Percentiles rank a stretch among this genome's conserved stretches.
phyloP scores from a whole-genome alignment of 1,284 basidiomycete species.

The Trichosporon asahii region DNA sequence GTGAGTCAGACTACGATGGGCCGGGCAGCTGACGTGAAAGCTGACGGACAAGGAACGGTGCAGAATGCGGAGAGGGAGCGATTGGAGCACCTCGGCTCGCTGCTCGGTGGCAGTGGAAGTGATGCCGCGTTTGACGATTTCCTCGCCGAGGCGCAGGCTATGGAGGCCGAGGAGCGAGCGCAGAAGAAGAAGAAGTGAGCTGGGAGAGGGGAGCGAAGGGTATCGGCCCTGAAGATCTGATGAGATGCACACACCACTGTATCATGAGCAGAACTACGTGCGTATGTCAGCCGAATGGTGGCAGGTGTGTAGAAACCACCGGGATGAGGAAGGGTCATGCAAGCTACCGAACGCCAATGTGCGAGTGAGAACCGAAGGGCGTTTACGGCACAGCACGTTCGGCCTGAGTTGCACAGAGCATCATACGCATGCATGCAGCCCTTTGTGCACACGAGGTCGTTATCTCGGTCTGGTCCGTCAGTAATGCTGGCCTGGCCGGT shows the following conservation, averaged over 20 bases:
- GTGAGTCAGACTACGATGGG: neutral
- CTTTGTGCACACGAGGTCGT: neutral
- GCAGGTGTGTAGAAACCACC: too few species aligned
- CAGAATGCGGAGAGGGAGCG: neutral
- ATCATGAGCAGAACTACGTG: neutral
- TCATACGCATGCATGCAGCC: neutral
- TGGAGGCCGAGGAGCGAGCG: neutral
- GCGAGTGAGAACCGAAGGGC: neutral
- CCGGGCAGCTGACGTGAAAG: neutral
- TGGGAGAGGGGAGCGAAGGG: neutral
- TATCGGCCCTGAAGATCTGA: neutral
- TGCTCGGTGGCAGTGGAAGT: neutral
- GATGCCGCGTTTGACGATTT: neutral
- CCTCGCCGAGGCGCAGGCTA: constrained; percentile 1
- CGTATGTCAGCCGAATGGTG: neutral
- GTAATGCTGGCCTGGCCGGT: neutral
- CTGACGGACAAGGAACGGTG: neutral
- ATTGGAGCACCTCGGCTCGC: neutral
- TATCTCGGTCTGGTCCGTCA: neutral
- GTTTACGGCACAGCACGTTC: too few species aligned
- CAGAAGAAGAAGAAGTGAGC: neutral
- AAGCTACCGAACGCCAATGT: neutral
- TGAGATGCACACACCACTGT: neutral
- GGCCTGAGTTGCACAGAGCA: neutral
- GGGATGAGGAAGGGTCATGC: neutral